Base-by-base conservation (phyloP, 352 stramenopile genomes). In the Pythium monospermum region DNA sequence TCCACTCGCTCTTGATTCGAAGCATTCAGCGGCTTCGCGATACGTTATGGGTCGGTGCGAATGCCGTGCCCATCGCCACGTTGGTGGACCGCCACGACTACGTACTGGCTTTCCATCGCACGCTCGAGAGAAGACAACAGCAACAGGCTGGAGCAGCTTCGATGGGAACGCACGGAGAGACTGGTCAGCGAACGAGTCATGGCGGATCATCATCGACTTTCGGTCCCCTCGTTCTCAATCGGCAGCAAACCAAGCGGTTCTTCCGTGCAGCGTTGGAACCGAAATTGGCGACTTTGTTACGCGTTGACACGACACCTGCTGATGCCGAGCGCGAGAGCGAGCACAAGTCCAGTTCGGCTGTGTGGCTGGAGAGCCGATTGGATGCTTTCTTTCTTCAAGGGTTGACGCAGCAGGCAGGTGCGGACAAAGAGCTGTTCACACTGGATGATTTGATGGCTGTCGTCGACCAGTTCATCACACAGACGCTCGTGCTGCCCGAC, bases 181-280 rank as follows among this genome's bases (percentile, higher is more conserved):
- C n/a, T n/a, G n/a, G n/a, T n/a, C n/a, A n/a, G n/a, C n/a, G n/a
- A n/a, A n/a, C n/a, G n/a, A n/a, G n/a, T n/a, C n/a, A n/a, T n/a
- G n/a, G n/a, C n/a, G n/a, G n/a, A n/a, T n/a, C n/a, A n/a, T n/a
- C n/a, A n/a, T n/a, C n/a, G 41, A 30, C 23, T 22, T 22, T 16
- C 16, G 16, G n/a, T n/a, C n/a, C 39, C 6, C 18, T 27, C 15
- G 25, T 35, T 23, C 26, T 62, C 25, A 81, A 64, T 1, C 76
- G 65, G 35, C 64, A 76, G 25, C 64, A 87, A 40, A 66, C 73
- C 6, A 80, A 83, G 55, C 41, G 61, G 0, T 69, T 87, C 21
- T 19, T 87, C 1, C 66, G 70, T 6, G 23, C 49, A 4, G 62
- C 61, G 2, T 78, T 71, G 59, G 59, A 77, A 4, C 57, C 50